A percentile compares a stretch with the other conserved stretches of the same genome.
Conservation (phyloP, 2,329 filamentous ascomycete species). For the Alternaria brassicae region DNA sequence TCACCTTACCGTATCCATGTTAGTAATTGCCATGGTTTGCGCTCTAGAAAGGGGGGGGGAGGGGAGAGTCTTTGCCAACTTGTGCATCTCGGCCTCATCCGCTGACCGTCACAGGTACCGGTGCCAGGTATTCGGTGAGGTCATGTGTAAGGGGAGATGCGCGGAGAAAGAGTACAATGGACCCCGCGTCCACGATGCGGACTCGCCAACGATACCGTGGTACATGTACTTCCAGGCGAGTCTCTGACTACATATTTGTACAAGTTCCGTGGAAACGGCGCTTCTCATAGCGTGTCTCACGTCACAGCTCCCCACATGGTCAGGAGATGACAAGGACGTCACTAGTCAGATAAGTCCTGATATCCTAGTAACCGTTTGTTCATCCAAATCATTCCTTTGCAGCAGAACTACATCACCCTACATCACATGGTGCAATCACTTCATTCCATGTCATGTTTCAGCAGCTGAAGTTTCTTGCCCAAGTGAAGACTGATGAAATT, state of each 20-base stretch:
- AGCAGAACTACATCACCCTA: not conserved
- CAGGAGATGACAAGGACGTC: not conserved
- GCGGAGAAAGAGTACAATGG: not conserved
- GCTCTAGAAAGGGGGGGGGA: not conserved
- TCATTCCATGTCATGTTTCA: not conserved
- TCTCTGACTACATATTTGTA: not conserved
- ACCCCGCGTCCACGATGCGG: not conserved
- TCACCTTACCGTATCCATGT: not conserved
- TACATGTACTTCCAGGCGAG: not conserved
- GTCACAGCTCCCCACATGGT: not conserved
- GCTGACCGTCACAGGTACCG: not conserved
- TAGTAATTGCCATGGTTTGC: constrained; percentile 15
- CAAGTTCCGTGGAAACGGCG: not conserved
- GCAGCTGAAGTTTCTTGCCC: not conserved
- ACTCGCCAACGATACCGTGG: not conserved
- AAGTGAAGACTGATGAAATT: not conserved
- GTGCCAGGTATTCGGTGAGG: not conserved
- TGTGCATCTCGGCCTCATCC: not conserved
- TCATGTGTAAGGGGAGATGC: not conserved
- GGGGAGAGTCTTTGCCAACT: constrained; percentile 11
- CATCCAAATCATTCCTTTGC: not conserved
- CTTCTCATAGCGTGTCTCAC: not conserved
- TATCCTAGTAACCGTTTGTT: not conserved
- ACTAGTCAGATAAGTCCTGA: not conserved
- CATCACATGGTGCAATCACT: not conserved